phyloP scores from a whole-genome alignment of 2,329 filamentous ascomycete genomes.

The Colletotrichum agaves region DNA sequence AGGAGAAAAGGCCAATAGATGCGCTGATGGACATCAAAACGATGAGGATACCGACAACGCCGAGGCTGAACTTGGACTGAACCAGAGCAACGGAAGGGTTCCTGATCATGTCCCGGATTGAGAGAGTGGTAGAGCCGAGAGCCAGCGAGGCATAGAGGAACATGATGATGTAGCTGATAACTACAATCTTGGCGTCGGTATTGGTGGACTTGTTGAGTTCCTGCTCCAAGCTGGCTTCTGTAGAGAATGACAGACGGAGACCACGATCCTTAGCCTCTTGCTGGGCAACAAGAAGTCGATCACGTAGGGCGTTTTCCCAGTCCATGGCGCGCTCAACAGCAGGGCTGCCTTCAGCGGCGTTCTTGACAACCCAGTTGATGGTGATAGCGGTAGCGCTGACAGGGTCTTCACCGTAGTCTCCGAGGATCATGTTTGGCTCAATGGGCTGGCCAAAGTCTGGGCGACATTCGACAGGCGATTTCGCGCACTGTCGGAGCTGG shows the following conservation, averaged over 20 bases:
- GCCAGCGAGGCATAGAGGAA: slow-evolving; percentile 96
- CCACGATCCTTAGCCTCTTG: slow-evolving; percentile 81
- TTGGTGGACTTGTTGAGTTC: slow-evolving; percentile 98
- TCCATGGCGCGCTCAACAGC: slow-evolving; percentile 82
- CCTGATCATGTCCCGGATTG: slow-evolving; percentile 77
- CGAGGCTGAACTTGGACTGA: slow-evolving; percentile 95
- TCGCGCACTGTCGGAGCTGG: slow-evolving; percentile 77
- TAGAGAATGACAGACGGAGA: slow-evolving; percentile 90
- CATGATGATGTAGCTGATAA: slow-evolving; percentile 98
- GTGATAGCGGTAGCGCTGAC: slow-evolving; percentile 83
- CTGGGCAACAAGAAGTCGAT: slow-evolving; percentile 80
- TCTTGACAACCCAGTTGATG: slow-evolving; percentile 94
- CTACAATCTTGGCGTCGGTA: slow-evolving; percentile 95
- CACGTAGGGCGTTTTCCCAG: slow-evolving; percentile 85
- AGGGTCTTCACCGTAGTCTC: slow-evolving; percentile 78
- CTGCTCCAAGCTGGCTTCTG: slow-evolving; percentile 93
- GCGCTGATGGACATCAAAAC: slow-evolving; percentile 97
- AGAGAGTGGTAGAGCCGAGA: slow-evolving; percentile 86
- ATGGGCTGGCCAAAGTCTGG: slow-evolving; percentile 91
- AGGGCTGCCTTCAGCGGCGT: slow-evolving; percentile 78
- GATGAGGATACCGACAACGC: slow-evolving; percentile 93
- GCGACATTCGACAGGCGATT: slow-evolving; percentile 84
- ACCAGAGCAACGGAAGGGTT: slow-evolving; percentile 89
- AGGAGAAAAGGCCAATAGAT: slow-evolving; percentile 94
- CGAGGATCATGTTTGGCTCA: slow-evolving; percentile 85